Base-by-base conservation (phyloP, 768 basidiomycete genomes). In the Coprinopsis marcescibilis region DNA sequence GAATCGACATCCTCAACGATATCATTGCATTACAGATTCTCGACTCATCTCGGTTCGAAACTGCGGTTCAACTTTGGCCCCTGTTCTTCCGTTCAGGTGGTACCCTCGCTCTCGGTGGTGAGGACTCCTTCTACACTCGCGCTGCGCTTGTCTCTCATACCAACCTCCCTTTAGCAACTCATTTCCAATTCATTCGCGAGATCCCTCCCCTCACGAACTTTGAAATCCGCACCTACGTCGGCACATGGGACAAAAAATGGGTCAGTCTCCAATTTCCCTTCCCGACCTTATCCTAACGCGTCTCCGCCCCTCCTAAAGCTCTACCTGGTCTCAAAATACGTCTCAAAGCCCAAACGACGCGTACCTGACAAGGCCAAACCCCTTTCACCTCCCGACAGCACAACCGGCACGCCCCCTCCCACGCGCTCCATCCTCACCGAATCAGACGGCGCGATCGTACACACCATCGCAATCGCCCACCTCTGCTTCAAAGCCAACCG, bases 221-320 rank as follows among this genome's bases (percentile, higher is more conserved):
- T 52, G 83, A 89, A 62, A 70, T 88, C 8, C 68, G 80, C 32
- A 57, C 76, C 10, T 68, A 60, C 19, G 62, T 86, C 2, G 80
- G 66, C 10, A 65, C 73, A 4, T 89, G 87, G 87, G 85, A 87
- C 43, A 65, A 80, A 26, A 89, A 89, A 76, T 89, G 86, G 86
- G 85, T 84, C 54, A 37, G 78, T 63, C 15, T 10, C 44, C 35
- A 25, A 29, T 11, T 20, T 3, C 29, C 13, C 33, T 38, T 3
- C 15, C 7, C 37, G 33, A 38, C 13, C 27, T 5, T 0, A 20
- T 32, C 27, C 27, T 25, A 19, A 23, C 4, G 19, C 13, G 25
- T 15, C 17, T 29, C 19, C 21, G 25, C 27, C 19, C 26, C 44
- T 42, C 32, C 32, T 42, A 32, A 26, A 87, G 85, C 21, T 84